Evolutionary conservation across 2,329 filamentous ascomycete species (phyloP).

Genomic region (Ophiostoma tasmaniense): DNA sequence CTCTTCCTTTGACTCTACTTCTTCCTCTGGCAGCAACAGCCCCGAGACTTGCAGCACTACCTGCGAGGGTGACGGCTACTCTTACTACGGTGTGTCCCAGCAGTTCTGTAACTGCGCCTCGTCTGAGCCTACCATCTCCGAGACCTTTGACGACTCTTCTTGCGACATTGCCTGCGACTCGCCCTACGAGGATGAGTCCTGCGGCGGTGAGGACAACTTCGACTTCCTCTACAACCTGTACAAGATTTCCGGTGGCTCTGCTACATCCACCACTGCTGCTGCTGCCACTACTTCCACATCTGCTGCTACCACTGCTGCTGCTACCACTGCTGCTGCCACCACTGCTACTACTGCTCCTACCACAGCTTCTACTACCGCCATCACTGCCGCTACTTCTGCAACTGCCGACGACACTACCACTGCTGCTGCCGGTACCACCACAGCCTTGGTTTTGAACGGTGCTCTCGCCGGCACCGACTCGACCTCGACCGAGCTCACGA

Average conservation of each 20-base stretch:
- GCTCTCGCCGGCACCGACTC: neutral
- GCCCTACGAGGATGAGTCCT: slow-evolving; percentile 15
- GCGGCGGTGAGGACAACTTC: slow-evolving; percentile 20
- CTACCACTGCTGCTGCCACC: neutral
- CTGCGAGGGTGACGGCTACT: slow-evolving; percentile 17
- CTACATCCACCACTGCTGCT: neutral
- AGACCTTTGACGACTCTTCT: slow-evolving; percentile 19
- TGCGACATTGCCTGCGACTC: slow-evolving; percentile 18
- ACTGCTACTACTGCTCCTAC: neutral
- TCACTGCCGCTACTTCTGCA: neutral
- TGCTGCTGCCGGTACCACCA: neutral
- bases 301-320: neutral
- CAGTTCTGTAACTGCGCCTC: slow-evolving; percentile 20
- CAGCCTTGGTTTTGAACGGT: neutral
- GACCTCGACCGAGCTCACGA: slow-evolving; percentile 5
- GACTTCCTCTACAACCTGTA: slow-evolving; percentile 21
- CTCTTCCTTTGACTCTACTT: slow-evolving; percentile 17
- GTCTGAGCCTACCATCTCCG: slow-evolving; percentile 14
- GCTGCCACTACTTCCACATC: neutral
- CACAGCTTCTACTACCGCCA: neutral
- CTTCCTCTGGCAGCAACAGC: slow-evolving; percentile 16
- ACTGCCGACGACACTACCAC: neutral
- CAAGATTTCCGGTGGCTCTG: neutral
- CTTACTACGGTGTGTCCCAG: slow-evolving; percentile 18
- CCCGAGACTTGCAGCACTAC: slow-evolving; percentile 14